Percentiles rank a stretch among this genome's conserved stretches.
Conservation (phyloP, 805 yeast species). For the Tetrapisispora arboricola region DNA sequence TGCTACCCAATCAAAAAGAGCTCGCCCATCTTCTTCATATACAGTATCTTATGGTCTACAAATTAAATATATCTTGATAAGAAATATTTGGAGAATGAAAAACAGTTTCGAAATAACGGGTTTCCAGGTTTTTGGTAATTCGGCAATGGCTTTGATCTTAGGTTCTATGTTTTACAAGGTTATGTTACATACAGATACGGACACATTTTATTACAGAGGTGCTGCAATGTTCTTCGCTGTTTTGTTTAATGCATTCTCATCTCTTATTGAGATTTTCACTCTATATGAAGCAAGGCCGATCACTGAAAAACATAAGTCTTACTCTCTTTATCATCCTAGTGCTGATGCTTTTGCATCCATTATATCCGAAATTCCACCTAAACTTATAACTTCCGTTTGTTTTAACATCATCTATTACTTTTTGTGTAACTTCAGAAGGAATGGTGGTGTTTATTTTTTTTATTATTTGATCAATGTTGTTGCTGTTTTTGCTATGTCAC, state of each 20-base stretch:
- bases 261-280: conserved; percentile 44
- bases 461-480: conserved; percentile 35
- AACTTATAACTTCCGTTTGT: conserved; percentile 33
- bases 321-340: conserved; percentile 49
- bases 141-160: conserved; percentile 41
- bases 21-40: conserved; percentile 38
- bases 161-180: conserved; percentile 47
- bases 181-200: conserved; percentile 26
- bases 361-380: conserved; percentile 47
- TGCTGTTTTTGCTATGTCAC: conserved; percentile 46
- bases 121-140: conserved; percentile 34
- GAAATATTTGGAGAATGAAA: conserved; percentile 38
- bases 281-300: conserved; percentile 46
- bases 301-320: conserved; percentile 48
- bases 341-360: conserved; percentile 58
- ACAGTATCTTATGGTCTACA: conserved; percentile 41
- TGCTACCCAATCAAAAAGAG: conserved; percentile 39
- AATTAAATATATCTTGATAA: conserved; percentile 33
- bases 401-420: conserved; percentile 45
- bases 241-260: conserved; percentile 52
- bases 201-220: conserved; percentile 41
- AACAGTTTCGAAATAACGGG: conserved; percentile 38
- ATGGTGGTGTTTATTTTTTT: conserved; percentile 47
- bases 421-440: conserved; percentile 42
- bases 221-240: conserved; percentile 57